Percentiles rank a stretch among this genome's conserved stretches.
phyloP scores from a whole-genome alignment of 495 filamentous ascomycete species.

The Aspergillus hancockii region DNA sequence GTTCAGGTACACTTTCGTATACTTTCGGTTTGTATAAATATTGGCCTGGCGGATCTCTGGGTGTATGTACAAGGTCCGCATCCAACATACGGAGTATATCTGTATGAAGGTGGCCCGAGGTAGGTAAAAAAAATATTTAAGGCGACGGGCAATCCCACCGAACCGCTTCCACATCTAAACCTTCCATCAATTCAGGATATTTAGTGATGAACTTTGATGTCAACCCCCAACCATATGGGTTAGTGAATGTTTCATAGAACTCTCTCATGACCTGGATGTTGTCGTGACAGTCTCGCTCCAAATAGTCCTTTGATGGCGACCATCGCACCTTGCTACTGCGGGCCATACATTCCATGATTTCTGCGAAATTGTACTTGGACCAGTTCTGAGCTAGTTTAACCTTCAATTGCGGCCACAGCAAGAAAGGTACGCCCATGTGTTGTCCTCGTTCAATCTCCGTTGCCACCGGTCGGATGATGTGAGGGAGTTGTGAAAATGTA shows the following conservation, averaged over 20 bases:
- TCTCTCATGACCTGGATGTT: conserved; percentile 10
- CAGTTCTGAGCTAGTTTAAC: conserved; percentile 13
- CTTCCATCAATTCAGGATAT: conserved; percentile 19
- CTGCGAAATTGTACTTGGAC: conserved; percentile 4
- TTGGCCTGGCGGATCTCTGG: too few species aligned
- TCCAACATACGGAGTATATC: too few species aligned
- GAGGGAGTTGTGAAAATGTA: conserved; percentile 8
- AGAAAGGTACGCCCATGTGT: conserved; percentile 7
- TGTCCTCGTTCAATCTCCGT: conserved; percentile 15
- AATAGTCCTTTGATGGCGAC: conserved; percentile 14
- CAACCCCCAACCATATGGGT: conserved; percentile 19
- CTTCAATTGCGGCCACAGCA: conserved; percentile 20
- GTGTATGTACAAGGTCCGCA: too few species aligned
- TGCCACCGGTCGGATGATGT: conserved; percentile 11
- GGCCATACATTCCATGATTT: conserved; percentile 8
- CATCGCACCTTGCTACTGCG: conserved; percentile 20
- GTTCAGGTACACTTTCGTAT: too few species aligned
- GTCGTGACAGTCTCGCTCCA: conserved; percentile 18
- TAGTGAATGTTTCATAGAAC: conserved; percentile 16
- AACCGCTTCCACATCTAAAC: conserved; percentile 15
- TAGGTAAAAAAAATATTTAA: too few species aligned
- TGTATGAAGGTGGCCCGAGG: too few species aligned
- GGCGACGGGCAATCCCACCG: background rate
- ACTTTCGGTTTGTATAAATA: too few species aligned
- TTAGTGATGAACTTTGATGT: conserved; percentile 22